These are phyloP conservation scores for Mortierella sp. DNA, from an alignment of 371 early-diverging fungal species.

Conservation along the genomic window DNA sequence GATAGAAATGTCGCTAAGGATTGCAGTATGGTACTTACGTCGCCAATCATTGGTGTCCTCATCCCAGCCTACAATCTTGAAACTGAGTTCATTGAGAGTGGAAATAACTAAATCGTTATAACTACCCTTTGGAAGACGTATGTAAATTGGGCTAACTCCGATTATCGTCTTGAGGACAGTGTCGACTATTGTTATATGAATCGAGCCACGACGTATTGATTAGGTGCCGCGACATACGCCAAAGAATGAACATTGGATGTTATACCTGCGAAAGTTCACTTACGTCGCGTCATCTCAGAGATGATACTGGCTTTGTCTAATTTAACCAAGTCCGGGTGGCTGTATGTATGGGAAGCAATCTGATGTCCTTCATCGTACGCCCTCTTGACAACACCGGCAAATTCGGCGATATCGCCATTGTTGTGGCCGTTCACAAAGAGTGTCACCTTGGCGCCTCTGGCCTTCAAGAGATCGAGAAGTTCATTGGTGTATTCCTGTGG, in stretches of 20 bases:
- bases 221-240: too few species aligned
- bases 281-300: constrained; percentile 33
- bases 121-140: constrained; percentile 66
- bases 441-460: constrained; percentile 59
- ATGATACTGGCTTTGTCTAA: neutral
- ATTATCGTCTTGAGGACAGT: constrained; percentile 25
- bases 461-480: constrained; percentile 56
- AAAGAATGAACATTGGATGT: too few species aligned
- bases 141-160: constrained; percentile 28
- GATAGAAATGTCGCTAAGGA: neutral
- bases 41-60: constrained; percentile 65
- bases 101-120: constrained; percentile 36
- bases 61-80: constrained; percentile 64
- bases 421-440: constrained; percentile 72
- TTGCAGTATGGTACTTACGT: constrained; percentile 12
- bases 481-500: constrained; percentile 58
- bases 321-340: constrained; percentile 56
- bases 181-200: constrained; percentile 24
- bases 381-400: constrained; percentile 49
- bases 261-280: neutral
- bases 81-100: constrained; percentile 58
- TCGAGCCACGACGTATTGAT: neutral
- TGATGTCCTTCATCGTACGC: constrained; percentile 62
- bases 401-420: constrained; percentile 47
- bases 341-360: constrained; percentile 71